Evolutionary conservation across 2,329 filamentous ascomycete species (phyloP).

Genomic region (Venturia nashicola): DNA sequence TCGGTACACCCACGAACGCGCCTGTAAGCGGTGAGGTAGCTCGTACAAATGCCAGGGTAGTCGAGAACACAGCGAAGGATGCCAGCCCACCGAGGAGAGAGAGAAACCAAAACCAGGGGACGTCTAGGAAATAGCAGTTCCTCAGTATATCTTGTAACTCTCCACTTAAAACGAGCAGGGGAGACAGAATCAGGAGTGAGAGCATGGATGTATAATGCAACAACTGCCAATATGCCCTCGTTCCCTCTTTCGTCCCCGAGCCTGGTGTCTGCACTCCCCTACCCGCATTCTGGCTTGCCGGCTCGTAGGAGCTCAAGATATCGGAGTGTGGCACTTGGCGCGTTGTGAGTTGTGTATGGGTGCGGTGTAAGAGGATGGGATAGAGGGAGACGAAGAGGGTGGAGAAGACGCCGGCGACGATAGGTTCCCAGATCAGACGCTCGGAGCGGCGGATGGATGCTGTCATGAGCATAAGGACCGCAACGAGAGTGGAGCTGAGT

Average conservation of each 20-base stretch:
- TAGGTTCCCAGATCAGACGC: slow-evolving; percentile 39
- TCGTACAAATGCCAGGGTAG: slow-evolving; percentile 36
- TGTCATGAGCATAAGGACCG: slow-evolving; percentile 38
- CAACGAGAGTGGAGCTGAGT: slow-evolving; percentile 37
- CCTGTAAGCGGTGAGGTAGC: slow-evolving; percentile 38
- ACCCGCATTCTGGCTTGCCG: slow-evolving; percentile 10
- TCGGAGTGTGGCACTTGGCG: slow-evolving; percentile 31
- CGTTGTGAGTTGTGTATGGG: slow-evolving; percentile 35
- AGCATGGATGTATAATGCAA: slow-evolving; percentile 41
- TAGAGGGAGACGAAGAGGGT: slow-evolving; percentile 39
- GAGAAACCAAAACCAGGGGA: slow-evolving; percentile 44
- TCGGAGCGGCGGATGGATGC: slow-evolving; percentile 33
- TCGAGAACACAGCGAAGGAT: slow-evolving; percentile 35
- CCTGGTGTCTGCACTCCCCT: slow-evolving; percentile 1
- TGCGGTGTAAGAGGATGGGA: slow-evolving; percentile 37
- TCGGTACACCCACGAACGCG: slow-evolving; percentile 36
- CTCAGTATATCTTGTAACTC: slow-evolving; percentile 36
- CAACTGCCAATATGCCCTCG: slow-evolving; percentile 38
- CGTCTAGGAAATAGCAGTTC: slow-evolving; percentile 43
- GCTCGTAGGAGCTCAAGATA: slow-evolving; percentile 27
- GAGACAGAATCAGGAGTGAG: slow-evolving; percentile 35
- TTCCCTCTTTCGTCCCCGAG: slow-evolving; percentile 30
- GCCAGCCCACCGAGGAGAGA: slow-evolving; percentile 35
- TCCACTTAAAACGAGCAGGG: slow-evolving; percentile 37
- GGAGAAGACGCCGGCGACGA: slow-evolving; percentile 40